Conservation (phyloP, 2,329 filamentous ascomycete genomes). For the Alternaria sp. region DNA sequence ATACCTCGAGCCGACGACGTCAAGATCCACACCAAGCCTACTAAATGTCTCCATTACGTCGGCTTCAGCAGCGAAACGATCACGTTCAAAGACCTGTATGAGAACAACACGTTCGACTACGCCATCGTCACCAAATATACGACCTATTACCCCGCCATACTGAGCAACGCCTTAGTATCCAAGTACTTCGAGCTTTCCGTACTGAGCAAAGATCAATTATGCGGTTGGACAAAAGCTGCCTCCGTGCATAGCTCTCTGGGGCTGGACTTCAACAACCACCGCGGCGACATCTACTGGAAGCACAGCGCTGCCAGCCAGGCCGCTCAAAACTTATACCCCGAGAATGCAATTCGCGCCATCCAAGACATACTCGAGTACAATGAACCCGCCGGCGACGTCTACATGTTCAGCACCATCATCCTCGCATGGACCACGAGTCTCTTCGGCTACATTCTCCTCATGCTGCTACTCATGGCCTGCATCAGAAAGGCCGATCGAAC, state of each 20-base stretch:
- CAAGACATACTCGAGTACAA: too few relatives aligned
- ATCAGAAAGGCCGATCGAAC: neutral
- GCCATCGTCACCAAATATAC: slow-evolving; percentile 10
- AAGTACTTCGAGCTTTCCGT: neutral
- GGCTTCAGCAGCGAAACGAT: neutral
- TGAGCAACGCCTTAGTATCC: slow-evolving; percentile 1
- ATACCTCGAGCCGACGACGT: neutral
- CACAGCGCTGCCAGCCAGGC: neutral
- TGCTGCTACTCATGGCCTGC: neutral
- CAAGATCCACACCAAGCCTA: neutral
- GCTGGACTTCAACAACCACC: neutral
- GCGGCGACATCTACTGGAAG: slow-evolving; percentile 17
- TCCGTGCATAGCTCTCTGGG: neutral
- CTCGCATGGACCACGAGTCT: neutral
- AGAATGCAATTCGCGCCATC: too few relatives aligned
- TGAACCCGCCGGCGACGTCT: neutral
- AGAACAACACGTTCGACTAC: neutral
- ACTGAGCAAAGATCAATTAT: neutral
- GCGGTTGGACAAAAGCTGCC: slow-evolving; percentile 12
- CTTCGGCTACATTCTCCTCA: neutral
- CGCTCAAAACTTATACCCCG: too few relatives aligned
- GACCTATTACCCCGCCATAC: slow-evolving; percentile 5
- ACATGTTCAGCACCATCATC: neutral
- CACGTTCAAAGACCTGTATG: neutral
- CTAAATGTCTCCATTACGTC: neutral